Conservation (phyloP, 495 filamentous ascomycete species). For the Xylaria cubensis region DNA sequence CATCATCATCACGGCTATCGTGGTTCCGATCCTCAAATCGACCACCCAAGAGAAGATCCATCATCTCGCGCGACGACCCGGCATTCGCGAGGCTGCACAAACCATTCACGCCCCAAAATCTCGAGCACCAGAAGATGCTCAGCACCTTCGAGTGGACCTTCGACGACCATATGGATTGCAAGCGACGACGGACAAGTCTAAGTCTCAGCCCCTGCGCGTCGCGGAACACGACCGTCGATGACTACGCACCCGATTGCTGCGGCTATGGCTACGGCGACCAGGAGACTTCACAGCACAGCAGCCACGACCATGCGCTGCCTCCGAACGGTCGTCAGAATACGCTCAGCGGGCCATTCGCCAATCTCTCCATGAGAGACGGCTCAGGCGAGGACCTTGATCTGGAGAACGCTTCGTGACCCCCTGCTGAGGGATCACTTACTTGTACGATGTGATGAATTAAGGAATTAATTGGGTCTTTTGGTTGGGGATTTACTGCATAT, state of each 20-base stretch:
- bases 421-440: not conserved
- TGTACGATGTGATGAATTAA: slow-evolving; percentile 23
- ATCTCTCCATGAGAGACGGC: not conserved
- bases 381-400: not conserved
- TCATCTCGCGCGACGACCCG: slow-evolving; percentile 25
- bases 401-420: not conserved
- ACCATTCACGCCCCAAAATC: slow-evolving; percentile 39
- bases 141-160: slow-evolving; percentile 39
- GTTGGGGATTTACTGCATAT: not conserved
- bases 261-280: slow-evolving; percentile 14
- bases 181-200: slow-evolving; percentile 32
- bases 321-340: slow-evolving; percentile 16
- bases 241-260: not conserved
- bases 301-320: slow-evolving; percentile 18
- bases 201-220: slow-evolving; percentile 39
- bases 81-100: slow-evolving; percentile 32
- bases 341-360: slow-evolving; percentile 1
- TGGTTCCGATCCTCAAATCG: slow-evolving; percentile 24
- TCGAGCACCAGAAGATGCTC: slow-evolving; percentile 40
- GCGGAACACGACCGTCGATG: slow-evolving; percentile 34
- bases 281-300: not conserved
- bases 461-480: not conserved
- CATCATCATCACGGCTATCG: slow-evolving; percentile 14
- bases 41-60: slow-evolving; percentile 18
- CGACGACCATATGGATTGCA: slow-evolving; percentile 22